Conservation (phyloP, 176 grass and related monocot genomes). For the Triticum timopheevii region DNA sequence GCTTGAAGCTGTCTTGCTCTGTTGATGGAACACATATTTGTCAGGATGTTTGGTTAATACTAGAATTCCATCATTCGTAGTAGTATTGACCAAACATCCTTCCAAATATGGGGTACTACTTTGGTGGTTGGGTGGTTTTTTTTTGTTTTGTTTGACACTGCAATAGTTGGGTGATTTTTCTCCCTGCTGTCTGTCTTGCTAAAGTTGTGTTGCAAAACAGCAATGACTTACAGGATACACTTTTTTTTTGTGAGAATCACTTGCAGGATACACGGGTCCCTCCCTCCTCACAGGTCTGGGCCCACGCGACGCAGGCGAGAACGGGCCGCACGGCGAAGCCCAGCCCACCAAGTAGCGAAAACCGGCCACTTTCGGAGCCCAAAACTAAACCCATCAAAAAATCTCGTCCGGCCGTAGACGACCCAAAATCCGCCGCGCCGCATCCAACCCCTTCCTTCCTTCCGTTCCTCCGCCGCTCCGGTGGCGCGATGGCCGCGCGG, state of each 20-base stretch:
- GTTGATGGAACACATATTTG: not conserved
- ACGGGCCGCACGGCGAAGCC: not conserved
- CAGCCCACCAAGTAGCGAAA: not conserved
- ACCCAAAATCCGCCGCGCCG: not conserved
- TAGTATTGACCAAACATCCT: no score
- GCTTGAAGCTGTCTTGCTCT: not conserved
- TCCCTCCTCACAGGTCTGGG: not conserved
- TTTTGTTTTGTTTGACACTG: no score
- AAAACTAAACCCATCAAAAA: not conserved
- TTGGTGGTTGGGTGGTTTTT: no score
- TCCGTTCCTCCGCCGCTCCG: not conserved
- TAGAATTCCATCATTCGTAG: no score
- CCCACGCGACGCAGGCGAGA: no score
- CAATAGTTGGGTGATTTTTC: not conserved
- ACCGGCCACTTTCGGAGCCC: not conserved
- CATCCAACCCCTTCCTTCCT: not conserved
- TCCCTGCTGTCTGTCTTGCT: no score
- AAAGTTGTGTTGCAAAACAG: not conserved
- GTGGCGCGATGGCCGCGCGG: conserved; percentile 44
- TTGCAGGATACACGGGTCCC: not conserved
- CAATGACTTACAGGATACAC: not conserved
- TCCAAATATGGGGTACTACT: no score
- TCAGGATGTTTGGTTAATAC: not conserved
- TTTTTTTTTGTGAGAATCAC: no score
- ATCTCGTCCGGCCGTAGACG: not conserved